Conservation (phyloP, 2,329 filamentous ascomycete species). For the Torrubiellomyces zombiae region DNA sequence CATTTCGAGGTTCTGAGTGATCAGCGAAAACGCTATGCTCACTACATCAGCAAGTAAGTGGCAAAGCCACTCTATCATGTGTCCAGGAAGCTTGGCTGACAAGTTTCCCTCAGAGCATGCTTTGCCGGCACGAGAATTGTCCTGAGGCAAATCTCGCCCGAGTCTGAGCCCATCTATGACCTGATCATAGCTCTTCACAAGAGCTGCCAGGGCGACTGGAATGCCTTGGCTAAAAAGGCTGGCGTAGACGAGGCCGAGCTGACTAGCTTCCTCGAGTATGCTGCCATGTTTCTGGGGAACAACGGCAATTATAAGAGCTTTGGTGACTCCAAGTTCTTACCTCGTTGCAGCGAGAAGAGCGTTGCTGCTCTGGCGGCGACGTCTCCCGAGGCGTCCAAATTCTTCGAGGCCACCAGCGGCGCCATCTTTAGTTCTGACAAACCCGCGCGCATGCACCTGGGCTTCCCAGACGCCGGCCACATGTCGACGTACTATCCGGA, state of each 20-base stretch:
- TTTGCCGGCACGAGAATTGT: slow-evolving; percentile 64
- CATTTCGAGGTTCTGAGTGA: slow-evolving; percentile 70
- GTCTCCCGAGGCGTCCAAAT: slow-evolving; percentile 40
- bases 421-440: slow-evolving; percentile 55
- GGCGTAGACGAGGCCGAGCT: slow-evolving; percentile 47
- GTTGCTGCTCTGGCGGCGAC: slow-evolving; percentile 48
- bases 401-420: slow-evolving; percentile 52
- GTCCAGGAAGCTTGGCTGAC: not conserved
- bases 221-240: slow-evolving; percentile 44
- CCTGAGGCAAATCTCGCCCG: slow-evolving; percentile 66
- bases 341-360: slow-evolving; percentile 46
- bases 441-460: slow-evolving; percentile 53
- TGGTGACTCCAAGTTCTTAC: slow-evolving; percentile 72
- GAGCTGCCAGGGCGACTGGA: slow-evolving; percentile 53
- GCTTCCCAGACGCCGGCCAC: slow-evolving; percentile 58
- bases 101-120: slow-evolving; percentile 55
- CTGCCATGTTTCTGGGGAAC: slow-evolving; percentile 65
- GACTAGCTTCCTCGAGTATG: slow-evolving; percentile 57
- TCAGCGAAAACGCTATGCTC: slow-evolving; percentile 76
- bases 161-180: slow-evolving; percentile 68
- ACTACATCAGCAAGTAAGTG: slow-evolving; percentile 64
- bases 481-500: slow-evolving; percentile 73
- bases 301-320: slow-evolving; percentile 78
- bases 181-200: slow-evolving; percentile 60
- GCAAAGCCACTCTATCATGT: not conserved